A percentile compares a stretch with the other conserved stretches of the same genome.
Evolutionary conservation across 1,284 basidiomycete species (phyloP).

Genomic region (Cerioporus squamosus): DNA sequence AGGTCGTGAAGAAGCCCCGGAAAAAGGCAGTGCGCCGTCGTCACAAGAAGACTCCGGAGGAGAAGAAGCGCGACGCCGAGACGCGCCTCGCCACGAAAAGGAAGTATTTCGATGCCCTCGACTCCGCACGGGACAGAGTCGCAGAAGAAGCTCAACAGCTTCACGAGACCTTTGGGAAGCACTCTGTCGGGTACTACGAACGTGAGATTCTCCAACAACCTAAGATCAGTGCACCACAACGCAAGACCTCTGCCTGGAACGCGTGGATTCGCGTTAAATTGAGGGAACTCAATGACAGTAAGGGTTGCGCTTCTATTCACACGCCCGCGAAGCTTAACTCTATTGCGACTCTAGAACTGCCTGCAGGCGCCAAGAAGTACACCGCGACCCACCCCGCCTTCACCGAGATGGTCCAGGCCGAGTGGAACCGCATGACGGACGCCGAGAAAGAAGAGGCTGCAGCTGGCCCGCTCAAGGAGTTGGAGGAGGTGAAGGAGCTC

Average conservation of each 20-base stretch:
- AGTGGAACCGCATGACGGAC: conserved; percentile 1
- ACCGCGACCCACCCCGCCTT: not conserved
- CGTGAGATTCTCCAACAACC: not conserved
- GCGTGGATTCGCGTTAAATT: not conserved
- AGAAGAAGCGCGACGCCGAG: too few species aligned
- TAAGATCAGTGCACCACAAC: not conserved
- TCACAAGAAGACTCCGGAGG: too few species aligned
- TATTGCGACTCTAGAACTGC: not conserved
- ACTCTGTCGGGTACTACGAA: not conserved
- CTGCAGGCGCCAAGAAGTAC: not conserved
- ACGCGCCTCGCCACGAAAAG: too few species aligned
- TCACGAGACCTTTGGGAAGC: not conserved
- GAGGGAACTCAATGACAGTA: not conserved
- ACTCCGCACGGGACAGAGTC: not conserved
- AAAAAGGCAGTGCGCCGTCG: too few species aligned
- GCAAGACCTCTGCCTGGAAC: not conserved
- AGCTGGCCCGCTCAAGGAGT: not conserved
- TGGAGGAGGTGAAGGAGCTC: conserved; percentile 5
- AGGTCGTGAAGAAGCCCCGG: too few species aligned
- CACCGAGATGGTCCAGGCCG: not conserved
- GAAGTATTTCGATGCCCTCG: not conserved
- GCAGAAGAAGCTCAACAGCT: not conserved
- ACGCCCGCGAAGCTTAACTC: not conserved
- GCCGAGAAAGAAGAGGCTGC: not conserved
- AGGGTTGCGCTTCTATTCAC: not conserved